A percentile compares a stretch with the other conserved stretches of the same genome.
Conservation (phyloP, 2,329 filamentous ascomycete genomes). For the Plenodomus lindquistii region DNA sequence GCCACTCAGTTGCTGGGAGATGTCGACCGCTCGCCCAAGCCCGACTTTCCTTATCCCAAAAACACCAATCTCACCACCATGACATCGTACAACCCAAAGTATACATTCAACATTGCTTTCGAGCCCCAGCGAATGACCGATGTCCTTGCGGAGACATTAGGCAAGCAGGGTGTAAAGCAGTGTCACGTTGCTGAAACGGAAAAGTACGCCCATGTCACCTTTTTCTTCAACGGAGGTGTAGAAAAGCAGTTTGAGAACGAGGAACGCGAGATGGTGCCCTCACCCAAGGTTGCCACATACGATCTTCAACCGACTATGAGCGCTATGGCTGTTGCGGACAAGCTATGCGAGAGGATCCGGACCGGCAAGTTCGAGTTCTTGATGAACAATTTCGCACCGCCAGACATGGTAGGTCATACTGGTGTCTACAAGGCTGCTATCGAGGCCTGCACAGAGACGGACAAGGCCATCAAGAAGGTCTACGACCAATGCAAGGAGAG, state of each 20-base stretch:
- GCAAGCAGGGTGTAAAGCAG: constrained; percentile 86
- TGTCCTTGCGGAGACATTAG: constrained; percentile 95
- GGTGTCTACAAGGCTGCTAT: constrained; percentile 96
- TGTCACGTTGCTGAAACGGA: constrained; percentile 98
- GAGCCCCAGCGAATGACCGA: constrained; percentile 95
- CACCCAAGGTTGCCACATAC: constrained; percentile 94
- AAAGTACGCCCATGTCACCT: constrained; percentile 99
- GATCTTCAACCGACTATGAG: constrained; percentile 96
- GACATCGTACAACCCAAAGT: constrained; percentile 97
- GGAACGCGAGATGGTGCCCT: constrained; percentile 89
- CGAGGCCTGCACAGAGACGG: constrained; percentile 80
- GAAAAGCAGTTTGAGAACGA: constrained; percentile 95
- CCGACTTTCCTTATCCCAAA: constrained; percentile 93
- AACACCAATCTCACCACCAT: constrained; percentile 88
- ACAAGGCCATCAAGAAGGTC: constrained; percentile 90
- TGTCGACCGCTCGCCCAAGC: constrained; percentile 85
- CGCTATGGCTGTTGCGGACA: constrained; percentile 83
- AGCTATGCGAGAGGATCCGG: constrained; percentile 82
- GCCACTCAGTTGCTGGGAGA: constrained; percentile 92
- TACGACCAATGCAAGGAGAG: constrained; percentile 93
- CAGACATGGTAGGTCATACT: constrained; percentile 99
- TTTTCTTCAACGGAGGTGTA: constrained; percentile 99
- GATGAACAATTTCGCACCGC: constrained; percentile 99
- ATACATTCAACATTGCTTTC: constrained; percentile 89
- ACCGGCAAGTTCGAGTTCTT: constrained; percentile 91